Evolutionary conservation across 2,329 filamentous ascomycete genomes (phyloP), one percentile per base, ranked within the genome.

Genomic region (Orbilia oligospora): DNA sequence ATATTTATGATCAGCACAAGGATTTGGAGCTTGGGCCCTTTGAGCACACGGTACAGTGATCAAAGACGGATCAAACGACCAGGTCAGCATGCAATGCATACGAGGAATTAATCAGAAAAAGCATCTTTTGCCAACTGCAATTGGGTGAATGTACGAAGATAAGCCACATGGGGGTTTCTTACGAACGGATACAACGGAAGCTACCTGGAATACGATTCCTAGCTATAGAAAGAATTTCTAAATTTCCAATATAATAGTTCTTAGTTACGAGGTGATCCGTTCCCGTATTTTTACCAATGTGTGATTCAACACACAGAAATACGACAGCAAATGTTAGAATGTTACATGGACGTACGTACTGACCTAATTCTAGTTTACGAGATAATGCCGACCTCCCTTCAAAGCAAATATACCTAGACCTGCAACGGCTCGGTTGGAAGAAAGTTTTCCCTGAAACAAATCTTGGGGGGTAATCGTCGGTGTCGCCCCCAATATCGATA

Each of bases 1-100:
- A 55, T 22, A 55, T 53, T 46, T 48, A 65, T 66, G 69, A 72
- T 72, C 69, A 22, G 49, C 70, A 66, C 70, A 51, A 24, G 70
- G 70, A 67, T 72, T 33, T 49, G 5, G 30, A 49, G 41, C 44
- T 51, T 49, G 41, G 61, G 61, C 61, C 41, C 12, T n/a, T 22
- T 9, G 3, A 65, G 20, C 0, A 18, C 27, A 33, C 27, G 14
- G n/a, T n/a, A 30, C 27, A 30, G 55, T 41, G 30, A 12, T 36
- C 30, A n/a, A 22, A 41, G 33, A 22, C 18, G 33, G 14, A 58
- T 41, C 30, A 38, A 58, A 38, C 5, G n/a, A 22, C 20, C 56
- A 16, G 20, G 20, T n/a, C 36, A 41, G 36, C 56, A 14, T 44
- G 36, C 56, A 61, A 14, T 44, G 36, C 56, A 61, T 61, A 44